Evolutionary conservation across 805 yeast species (phyloP), one percentile per base, ranked within the genome.

Genomic region (Candida stauntonica): DNA sequence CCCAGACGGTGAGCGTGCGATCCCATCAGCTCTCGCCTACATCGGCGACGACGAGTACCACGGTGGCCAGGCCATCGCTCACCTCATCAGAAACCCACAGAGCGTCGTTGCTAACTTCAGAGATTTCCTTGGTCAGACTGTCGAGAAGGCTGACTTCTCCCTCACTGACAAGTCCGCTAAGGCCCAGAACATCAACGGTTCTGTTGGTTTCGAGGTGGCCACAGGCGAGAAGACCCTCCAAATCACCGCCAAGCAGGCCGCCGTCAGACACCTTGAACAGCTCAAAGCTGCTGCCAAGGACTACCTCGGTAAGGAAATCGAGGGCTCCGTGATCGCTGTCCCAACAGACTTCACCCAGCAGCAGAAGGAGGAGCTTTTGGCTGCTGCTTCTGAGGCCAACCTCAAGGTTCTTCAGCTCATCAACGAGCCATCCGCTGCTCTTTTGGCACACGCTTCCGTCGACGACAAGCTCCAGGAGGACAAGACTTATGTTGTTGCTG

Each of bases 1-100:
- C 78, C 96, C 94, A 52, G 99, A 93, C 60, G 99, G 99, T 64
- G 98, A 93, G 68, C 86, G 98, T 70, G 76, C 91, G 44, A 93
- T 93, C 61, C 95, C 98, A 46, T 84, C 98, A 20, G 84, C 85
- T 43, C 73, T 93, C 45, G 79, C 97, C 15, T 93, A 89, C 62
- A 88, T 88, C 42, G 96, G 94, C 45, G 82, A 75, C 40, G 98
- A 93, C 62, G 98, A 93, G 70, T 93, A 86, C 68, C 97, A 93
- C 61, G 99, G 99, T 45, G 83, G 87, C 43, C 98, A 93, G 70
- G 99, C 98, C 42, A 68, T 81, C 54, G 89, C 88, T 41, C 97
- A 93, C 69, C 68, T 91, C 56, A 72, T 93, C 47, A 85, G 99
- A 77, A 86, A 88, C 73, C 80, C 97, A 45, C 68, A 67, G 41